Conservation (phyloP, 805 yeast genomes). For the Kodamaea kakaduensis region DNA sequence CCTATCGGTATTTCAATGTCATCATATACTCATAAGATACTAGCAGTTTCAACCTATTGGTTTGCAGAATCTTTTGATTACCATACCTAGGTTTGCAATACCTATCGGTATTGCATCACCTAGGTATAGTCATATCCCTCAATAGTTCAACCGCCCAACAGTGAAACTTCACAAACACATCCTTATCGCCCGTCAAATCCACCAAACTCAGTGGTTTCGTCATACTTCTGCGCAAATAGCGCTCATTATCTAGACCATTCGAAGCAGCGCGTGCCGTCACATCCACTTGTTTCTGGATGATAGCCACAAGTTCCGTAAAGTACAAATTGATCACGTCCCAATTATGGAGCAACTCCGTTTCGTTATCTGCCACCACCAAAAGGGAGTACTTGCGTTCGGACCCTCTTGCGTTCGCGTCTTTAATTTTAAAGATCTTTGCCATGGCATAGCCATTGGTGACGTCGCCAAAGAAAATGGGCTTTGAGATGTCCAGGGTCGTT, state of each 20-base stretch:
- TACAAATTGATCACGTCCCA: constrained; percentile 49
- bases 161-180: constrained; percentile 55
- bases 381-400: constrained; percentile 65
- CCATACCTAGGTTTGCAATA: too few species aligned
- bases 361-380: constrained; percentile 55
- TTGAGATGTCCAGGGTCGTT: constrained; percentile 52
- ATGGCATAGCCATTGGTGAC: constrained; percentile 57
- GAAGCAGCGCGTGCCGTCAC: neutral
- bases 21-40: too few species aligned
- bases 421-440: constrained; percentile 55
- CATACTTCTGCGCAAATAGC: constrained; percentile 53
- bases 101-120: too few species aligned
- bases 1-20: too few species aligned
- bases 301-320: constrained; percentile 22
- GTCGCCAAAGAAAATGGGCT: constrained; percentile 65
- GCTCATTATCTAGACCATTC: constrained; percentile 39
- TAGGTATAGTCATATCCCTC: constrained; percentile 31
- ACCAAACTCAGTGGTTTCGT: constrained; percentile 54
- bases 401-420: constrained; percentile 67
- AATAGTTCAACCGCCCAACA: constrained; percentile 58
- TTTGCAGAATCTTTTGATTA: too few species aligned
- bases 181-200: constrained; percentile 51
- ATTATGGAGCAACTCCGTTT: constrained; percentile 45
- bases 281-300: constrained; percentile 19
- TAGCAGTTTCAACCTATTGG: too few species aligned